phyloP scores from a whole-genome alignment of 2,329 filamentous ascomycete genomes.

The Byssothecium circinans region DNA sequence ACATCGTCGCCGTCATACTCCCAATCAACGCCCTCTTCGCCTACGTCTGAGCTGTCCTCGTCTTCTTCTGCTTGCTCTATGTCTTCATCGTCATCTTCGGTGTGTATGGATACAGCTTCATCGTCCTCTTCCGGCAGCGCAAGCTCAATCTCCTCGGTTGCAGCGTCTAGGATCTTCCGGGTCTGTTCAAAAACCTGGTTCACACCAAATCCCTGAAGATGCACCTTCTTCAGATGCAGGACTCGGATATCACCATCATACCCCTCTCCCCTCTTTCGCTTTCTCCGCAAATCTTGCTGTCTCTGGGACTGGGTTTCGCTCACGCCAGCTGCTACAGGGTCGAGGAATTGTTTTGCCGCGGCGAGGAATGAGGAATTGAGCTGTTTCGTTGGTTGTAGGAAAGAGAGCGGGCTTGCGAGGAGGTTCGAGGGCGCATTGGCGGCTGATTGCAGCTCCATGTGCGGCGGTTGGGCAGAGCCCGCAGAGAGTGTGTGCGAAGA shows the following conservation, averaged over 20 bases:
- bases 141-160: conserved; percentile 57
- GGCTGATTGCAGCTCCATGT: conserved; percentile 35
- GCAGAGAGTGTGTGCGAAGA: conserved; percentile 45
- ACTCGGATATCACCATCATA: conserved; percentile 53
- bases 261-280: conserved; percentile 69
- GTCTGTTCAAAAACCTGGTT: conserved; percentile 95
- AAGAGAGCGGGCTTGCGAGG: conserved; percentile 66
- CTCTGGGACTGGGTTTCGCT: conserved; percentile 71
- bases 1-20: conserved; percentile 27
- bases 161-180: conserved; percentile 73
- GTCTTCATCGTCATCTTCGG: conserved; percentile 28
- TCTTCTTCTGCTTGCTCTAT: conserved; percentile 38
- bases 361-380: conserved; percentile 71
- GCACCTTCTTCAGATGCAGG: conserved; percentile 78
- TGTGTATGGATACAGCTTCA: conserved; percentile 19
- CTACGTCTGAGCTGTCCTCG: conserved; percentile 29
- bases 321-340: conserved; percentile 73
- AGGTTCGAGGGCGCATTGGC: conserved; percentile 60
- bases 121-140: conserved; percentile 43
- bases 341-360: conserved; percentile 78
- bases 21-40: conserved; percentile 38
- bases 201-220: conserved; percentile 83
- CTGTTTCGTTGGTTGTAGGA: conserved; percentile 71
- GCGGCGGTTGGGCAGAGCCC: conserved; percentile 38
- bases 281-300: conserved; percentile 68